Percentiles rank a stretch among this genome's conserved stretches.
Conservation (phyloP, 2,329 filamentous ascomycete genomes). For the Plectosphaerella sp. region DNA sequence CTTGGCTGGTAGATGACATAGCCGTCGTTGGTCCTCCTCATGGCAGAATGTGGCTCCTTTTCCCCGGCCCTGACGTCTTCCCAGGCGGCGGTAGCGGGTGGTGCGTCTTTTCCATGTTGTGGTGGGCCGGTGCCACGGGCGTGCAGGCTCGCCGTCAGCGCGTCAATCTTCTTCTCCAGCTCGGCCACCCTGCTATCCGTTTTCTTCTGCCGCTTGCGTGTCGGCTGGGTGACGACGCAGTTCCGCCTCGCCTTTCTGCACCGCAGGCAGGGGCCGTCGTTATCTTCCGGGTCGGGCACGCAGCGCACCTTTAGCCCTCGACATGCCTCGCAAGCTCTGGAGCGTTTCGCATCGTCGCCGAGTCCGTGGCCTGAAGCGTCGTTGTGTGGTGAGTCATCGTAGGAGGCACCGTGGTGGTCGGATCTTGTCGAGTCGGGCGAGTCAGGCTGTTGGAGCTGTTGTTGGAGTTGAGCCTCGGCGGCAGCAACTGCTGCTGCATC, state of each 20-base stretch:
- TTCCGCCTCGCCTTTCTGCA: conserved; percentile 76
- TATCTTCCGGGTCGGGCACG: conserved; percentile 64
- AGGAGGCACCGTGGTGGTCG: conserved; percentile 2
- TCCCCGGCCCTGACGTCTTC: neutral
- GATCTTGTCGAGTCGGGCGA: conserved; percentile 7
- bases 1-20: neutral
- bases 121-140: conserved; percentile 29
- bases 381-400: conserved; percentile 3
- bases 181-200: conserved; percentile 85
- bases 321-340: conserved; percentile 71
- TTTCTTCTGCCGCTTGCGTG: conserved; percentile 82
- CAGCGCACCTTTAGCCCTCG: conserved; percentile 79
- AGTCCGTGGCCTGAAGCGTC: conserved; percentile 11
- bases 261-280: conserved; percentile 64
- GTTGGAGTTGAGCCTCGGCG: neutral
- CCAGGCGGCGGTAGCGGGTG: conserved; percentile 8
- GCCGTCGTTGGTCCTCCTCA: neutral
- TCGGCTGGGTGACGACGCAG: conserved; percentile 72
- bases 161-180: conserved; percentile 89
- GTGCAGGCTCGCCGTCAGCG: conserved; percentile 74
- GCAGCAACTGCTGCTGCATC: conserved; percentile 2
- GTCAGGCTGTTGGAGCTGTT: conserved; percentile 1
- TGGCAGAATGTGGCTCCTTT: neutral
- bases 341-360: conserved; percentile 54
- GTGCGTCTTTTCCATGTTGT: neutral